These are phyloP conservation scores for Stephania japonica DNA, from an alignment of 164 flowering plant genomes.

Conservation along the genomic window DNA sequence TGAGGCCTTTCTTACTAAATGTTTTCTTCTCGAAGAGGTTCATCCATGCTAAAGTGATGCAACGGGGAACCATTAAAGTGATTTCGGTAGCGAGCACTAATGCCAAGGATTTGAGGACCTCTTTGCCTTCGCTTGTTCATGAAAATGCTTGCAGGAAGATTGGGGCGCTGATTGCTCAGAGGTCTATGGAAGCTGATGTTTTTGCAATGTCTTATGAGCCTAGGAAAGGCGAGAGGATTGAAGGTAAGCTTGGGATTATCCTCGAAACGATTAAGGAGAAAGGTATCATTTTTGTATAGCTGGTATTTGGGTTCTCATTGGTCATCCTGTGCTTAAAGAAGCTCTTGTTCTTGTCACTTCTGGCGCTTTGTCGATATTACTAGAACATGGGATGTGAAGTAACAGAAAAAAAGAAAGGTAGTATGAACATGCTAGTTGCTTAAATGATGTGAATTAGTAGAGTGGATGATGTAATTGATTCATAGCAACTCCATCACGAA, in stretches of 20 bases:
- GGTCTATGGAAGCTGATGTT: conserved; percentile 90
- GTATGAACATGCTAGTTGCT: too few species aligned
- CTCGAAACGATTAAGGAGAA: conserved; percentile 82
- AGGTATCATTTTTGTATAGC: conserved; percentile 72
- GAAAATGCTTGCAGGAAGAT: conserved; percentile 64
- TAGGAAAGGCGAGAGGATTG: conserved; percentile 65
- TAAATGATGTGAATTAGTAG: too few species aligned
- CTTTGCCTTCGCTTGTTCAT: conserved; percentile 76
- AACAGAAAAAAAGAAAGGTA: too few species aligned
- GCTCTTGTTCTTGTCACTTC: too few species aligned
- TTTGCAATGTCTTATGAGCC: conserved; percentile 83
- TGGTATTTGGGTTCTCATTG: neutral
- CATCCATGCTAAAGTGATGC: conserved; percentile 91
- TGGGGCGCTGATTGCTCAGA: conserved; percentile 79
- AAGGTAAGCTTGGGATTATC: conserved; percentile 76
- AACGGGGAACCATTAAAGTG: conserved; percentile 90
- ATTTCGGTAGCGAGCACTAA: conserved; percentile 90
- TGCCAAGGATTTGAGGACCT: conserved; percentile 68
- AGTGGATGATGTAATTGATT: too few species aligned
- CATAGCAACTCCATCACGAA: too few species aligned
- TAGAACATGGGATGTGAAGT: too few species aligned
- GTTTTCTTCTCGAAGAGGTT: conserved; percentile 88
- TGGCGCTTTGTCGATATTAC: too few species aligned
- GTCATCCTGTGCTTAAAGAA: too few species aligned
- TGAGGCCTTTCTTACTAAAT: conserved; percentile 86